Percentiles rank a stretch among this genome's conserved stretches.
Evolutionary conservation across 1,139 yeast genomes (phyloP).

Genomic region (Sporopachydermia cereana): DNA sequence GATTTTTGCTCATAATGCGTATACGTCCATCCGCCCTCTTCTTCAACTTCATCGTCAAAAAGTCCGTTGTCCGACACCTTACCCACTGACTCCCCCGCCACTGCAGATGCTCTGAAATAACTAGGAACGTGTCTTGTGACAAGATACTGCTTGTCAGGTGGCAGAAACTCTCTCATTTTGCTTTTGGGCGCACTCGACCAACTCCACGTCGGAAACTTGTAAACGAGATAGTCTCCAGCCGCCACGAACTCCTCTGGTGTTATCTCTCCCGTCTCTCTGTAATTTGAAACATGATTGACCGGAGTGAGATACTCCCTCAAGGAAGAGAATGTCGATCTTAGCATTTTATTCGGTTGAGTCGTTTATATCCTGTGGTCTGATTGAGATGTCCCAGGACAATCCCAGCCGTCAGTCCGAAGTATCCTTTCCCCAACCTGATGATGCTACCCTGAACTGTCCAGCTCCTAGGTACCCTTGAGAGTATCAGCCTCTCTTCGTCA

Average conservation of each 20-base stretch:
- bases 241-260: conserved; percentile 87
- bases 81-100: conserved; percentile 34
- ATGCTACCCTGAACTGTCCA: too few species aligned
- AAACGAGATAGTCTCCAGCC: conserved; percentile 88
- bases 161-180: conserved; percentile 59
- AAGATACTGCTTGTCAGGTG: conserved; percentile 73
- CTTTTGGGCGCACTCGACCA: conserved; percentile 64
- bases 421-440: too few species aligned
- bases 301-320: conserved; percentile 84
- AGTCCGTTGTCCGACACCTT: conserved; percentile 27
- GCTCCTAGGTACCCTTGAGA: too few species aligned
- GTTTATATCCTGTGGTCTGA: neutral
- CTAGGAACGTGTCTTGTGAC: conserved; percentile 88
- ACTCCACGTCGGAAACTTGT: conserved; percentile 93
- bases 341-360: conserved; percentile 18
- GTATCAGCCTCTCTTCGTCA: too few species aligned
- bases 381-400: too few species aligned
- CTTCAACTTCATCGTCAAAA: conserved; percentile 22
- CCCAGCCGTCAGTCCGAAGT: too few species aligned
- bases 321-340: conserved; percentile 73
- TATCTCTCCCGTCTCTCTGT: conserved; percentile 75
- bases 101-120: conserved; percentile 56
- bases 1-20: conserved; percentile 6
- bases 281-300: conserved; percentile 70
- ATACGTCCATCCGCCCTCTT: conserved; percentile 53